Evolutionary conservation across 1,139 yeast genomes (phyloP), one percentile per base, ranked within the genome.

Genomic region (Trichomonascaceae sp.): DNA sequence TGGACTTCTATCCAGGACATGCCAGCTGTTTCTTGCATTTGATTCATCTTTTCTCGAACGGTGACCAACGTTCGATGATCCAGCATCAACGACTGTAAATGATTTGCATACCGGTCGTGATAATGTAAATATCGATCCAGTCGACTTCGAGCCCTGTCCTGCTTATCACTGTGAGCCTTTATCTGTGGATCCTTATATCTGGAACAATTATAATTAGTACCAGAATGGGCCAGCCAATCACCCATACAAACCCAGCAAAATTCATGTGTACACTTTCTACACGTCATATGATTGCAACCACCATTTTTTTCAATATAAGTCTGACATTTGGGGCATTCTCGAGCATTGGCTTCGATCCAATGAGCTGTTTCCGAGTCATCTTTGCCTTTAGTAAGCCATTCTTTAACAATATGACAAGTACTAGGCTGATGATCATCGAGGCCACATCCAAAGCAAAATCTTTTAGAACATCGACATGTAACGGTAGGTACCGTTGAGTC

Each of bases 231-330:
- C 0, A 67, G 64, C 99, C 99, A 95, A 38, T 75, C 78, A 7
- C 84, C 85, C 61, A 82, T 69, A 69, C 99, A 93, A 50, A 90
- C 83, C 99, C 99, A 93, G 68, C 99, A 93, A 67, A 90, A 93
- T 65, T 91, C 88, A 66, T 81, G 72, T 12, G 69, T 68, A 69
- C 99, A 93, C 58, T 83, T 85, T 5, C 80, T 75, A 68, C 99
- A 93, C 0, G 83, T 79, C 96, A 93, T 91, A 71, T 93, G 99
- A 70, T 93, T 91, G 70, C 98, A 93, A 0, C 98, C 98, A 32
- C 97, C 98, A 66, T 85, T 86, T 66, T 91, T 87, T 64, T 87
- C 81, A 51, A 78, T 78, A n/a, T 76, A 70, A 0, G 84, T 67
- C 19, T 68, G 70, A 69, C 93, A 85, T 59, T 77, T 74, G 2